Evolutionary conservation across 345 rosid species (phyloP), one percentile per base, ranked within the genome.

Genomic region (Salix dunnii): DNA sequence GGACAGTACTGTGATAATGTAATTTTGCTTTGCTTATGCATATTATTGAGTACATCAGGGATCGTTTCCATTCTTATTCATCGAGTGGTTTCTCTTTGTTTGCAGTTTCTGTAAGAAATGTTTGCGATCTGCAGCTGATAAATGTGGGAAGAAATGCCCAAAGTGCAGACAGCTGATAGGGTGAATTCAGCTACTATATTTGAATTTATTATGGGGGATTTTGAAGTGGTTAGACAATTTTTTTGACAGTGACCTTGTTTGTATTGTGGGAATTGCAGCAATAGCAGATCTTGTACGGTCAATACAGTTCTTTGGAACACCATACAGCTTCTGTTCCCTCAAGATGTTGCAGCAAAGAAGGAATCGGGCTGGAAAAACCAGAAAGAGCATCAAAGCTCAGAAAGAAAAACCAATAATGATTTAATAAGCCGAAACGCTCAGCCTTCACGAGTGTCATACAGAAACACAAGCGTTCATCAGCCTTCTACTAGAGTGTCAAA

Each of bases 231-330:
- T 21, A 33, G 16, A 20, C 17, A 31, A 0, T 11, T 21, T 7
- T 25, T 9, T 72, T 78, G 17, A 51, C 42, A 1, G 6, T 33
- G 13, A 14, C 9, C 25, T 53, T 36, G 3, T 36, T 5, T 68
- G 3, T 75, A 2, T 13, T 66, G 36, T 69, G 14, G 67, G 35
- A 12, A 17, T 72, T 87, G 78, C 85, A 92, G 97, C 79, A 91
- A 89, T 85, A 97, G 92, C 70, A 91, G 96, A 76, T 89, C 92
- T 77, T 93, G 95, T 83, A 91, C 94, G 0, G 88, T 96, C 33
- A 92, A 93, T 85, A 92, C 99, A 0, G 97, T 96, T 82, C 92
- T 93, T 74, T 96, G 96, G 99, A 96, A 96, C 87, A 96, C 98
- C 40, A 93, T 96, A 64, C 98, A 93, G 85, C 98, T 96, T 78